Evolutionary conservation across 306 rosid species (phyloP).

Genomic region (Citrullus amarus): DNA sequence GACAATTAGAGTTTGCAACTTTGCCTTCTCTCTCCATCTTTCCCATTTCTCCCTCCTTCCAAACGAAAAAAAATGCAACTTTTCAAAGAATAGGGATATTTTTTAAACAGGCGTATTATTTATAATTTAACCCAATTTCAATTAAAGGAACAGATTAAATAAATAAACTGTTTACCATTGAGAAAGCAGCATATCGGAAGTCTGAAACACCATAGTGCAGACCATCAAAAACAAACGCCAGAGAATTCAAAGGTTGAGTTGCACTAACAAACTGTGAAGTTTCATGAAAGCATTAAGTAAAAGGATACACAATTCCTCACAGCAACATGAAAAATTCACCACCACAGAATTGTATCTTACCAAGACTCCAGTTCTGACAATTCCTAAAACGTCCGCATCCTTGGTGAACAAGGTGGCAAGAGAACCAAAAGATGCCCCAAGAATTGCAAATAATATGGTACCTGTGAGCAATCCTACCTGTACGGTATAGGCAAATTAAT

Average conservation of each 20-base stretch:
- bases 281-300: conserved; percentile 9
- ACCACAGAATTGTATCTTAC: conserved; percentile 30
- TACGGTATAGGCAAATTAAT: conserved; percentile 11
- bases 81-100: too few relatives aligned
- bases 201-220: conserved; percentile 92
- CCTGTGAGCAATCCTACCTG: conserved; percentile 80
- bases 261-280: conserved; percentile 61
- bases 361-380: conserved; percentile 59
- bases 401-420: conserved; percentile 69
- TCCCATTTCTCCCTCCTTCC: too few relatives aligned
- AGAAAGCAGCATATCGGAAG: conserved; percentile 75
- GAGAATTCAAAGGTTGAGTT: conserved; percentile 82
- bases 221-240: conserved; percentile 84
- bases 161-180: conserved; percentile 51
- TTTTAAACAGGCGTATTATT: too few relatives aligned
- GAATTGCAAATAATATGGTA: conserved; percentile 47
- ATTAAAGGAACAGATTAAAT: not conserved
- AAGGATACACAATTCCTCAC: conserved; percentile 1
- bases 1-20: too few relatives aligned
- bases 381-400: conserved; percentile 63
- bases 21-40: too few relatives aligned
- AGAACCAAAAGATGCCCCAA: conserved; percentile 72
- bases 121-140: not conserved
- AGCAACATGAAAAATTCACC: not conserved
- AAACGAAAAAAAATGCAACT: too few relatives aligned